Evolutionary conservation across 2,329 filamentous ascomycete genomes (phyloP).

Genomic region (Aspergillus fructus): DNA sequence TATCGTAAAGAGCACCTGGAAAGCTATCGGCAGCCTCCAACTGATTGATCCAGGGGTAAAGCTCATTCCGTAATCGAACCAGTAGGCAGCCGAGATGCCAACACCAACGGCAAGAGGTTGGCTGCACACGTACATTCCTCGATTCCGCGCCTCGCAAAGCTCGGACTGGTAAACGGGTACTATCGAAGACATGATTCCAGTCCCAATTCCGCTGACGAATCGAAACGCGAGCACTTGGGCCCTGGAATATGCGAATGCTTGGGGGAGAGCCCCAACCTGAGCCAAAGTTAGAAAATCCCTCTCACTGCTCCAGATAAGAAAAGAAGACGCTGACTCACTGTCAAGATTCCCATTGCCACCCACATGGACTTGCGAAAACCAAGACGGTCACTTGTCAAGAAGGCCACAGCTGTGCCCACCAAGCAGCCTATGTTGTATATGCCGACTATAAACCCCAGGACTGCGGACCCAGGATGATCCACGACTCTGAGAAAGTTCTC

Average conservation of each 20-base stretch:
- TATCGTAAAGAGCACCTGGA: constrained; percentile 46
- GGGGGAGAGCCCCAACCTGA: constrained; percentile 36
- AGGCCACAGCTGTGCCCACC: constrained; percentile 33
- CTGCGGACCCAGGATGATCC: constrained; percentile 34
- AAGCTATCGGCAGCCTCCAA: constrained; percentile 50
- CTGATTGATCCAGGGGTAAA: constrained; percentile 42
- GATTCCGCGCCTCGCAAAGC: constrained; percentile 43
- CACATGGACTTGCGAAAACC: constrained; percentile 35
- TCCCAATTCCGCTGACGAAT: constrained; percentile 52
- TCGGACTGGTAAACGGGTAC: constrained; percentile 48
- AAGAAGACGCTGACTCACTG: constrained; percentile 20
- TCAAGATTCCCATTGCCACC: constrained; percentile 34
- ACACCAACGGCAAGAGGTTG: constrained; percentile 41
- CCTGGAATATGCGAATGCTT: constrained; percentile 32
- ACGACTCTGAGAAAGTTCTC: constrained; percentile 46
- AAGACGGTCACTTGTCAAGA: constrained; percentile 32
- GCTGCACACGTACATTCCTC: constrained; percentile 46
- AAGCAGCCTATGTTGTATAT: constrained; percentile 48
- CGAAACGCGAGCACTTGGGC: constrained; percentile 44
- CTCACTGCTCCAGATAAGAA: neutral
- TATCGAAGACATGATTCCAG: constrained; percentile 44
- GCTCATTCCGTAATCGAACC: constrained; percentile 37
- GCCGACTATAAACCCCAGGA: constrained; percentile 45
- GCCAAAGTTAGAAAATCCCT: neutral
- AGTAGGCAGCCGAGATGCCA: constrained; percentile 37